Conservation (phyloP, 345 rosid genomes). For the Gynandropsis gynandra region DNA sequence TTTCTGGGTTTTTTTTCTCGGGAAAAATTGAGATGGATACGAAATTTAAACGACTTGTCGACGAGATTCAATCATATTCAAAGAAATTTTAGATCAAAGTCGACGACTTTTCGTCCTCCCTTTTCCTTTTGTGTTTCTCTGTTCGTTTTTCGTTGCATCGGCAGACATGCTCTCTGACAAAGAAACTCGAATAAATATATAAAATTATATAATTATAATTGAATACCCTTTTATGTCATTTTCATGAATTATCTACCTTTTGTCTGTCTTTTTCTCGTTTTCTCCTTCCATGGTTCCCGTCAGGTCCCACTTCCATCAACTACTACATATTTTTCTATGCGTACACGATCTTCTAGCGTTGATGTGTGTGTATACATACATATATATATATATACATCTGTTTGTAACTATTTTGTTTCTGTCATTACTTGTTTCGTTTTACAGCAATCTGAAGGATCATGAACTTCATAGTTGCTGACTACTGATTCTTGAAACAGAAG, state of each 20-base stretch:
- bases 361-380: background rate
- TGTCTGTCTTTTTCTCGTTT: slow-evolving; percentile 14
- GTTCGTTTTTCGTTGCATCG: slow-evolving; percentile 8
- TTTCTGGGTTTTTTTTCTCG: too few relatives aligned
- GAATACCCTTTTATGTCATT: background rate
- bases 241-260: slow-evolving; percentile 15
- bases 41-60: background rate
- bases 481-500: slow-evolving; percentile 9
- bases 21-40: too few relatives aligned
- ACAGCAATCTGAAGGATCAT: slow-evolving; percentile 20
- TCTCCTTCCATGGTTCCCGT: background rate
- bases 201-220: slow-evolving; percentile 3
- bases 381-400: slow-evolving; percentile 6
- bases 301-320: slow-evolving; percentile 24
- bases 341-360: background rate
- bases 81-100: slow-evolving; percentile 19
- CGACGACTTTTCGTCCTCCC: slow-evolving; percentile 20
- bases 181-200: background rate
- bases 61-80: too few relatives aligned
- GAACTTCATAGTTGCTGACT: slow-evolving; percentile 16
- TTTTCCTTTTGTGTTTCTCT: slow-evolving; percentile 9
- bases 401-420: background rate
- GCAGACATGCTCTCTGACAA: slow-evolving; percentile 24
- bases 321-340: background rate
- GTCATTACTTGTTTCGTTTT: background rate